These are phyloP conservation scores for Cyberlindnera sargentensis DNA, from an alignment of 805 yeast species.

Conservation along the genomic window DNA sequence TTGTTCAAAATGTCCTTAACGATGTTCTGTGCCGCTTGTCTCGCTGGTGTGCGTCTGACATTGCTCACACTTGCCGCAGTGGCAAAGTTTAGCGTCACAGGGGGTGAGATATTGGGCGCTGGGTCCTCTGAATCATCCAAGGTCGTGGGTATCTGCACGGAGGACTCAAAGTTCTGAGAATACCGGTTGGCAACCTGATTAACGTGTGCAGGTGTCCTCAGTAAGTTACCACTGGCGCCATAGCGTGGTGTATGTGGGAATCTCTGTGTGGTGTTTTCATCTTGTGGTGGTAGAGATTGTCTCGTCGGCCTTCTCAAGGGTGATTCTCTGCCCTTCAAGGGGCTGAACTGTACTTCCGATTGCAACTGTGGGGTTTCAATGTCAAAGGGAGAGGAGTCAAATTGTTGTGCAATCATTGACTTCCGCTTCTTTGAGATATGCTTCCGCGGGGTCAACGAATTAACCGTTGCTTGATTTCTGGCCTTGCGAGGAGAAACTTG, in stretches of 20 bases:
- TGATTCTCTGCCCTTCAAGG: slow-evolving; percentile 8
- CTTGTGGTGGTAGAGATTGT: slow-evolving; percentile 1
- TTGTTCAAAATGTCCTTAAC: slow-evolving; percentile 19
- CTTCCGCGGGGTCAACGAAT: slow-evolving; percentile 18
- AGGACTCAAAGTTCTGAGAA: slow-evolving; percentile 7
- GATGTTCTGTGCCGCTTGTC: slow-evolving; percentile 20
- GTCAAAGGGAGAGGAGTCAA: slow-evolving; percentile 25
- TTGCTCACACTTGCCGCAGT: slow-evolving; percentile 1
- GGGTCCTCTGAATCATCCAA: slow-evolving; percentile 21
- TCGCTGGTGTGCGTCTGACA: slow-evolving; percentile 14
- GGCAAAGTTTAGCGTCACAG: slow-evolving; percentile 20
- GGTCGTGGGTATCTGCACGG: neutral
- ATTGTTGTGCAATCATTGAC: slow-evolving; percentile 19
- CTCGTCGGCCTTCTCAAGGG: slow-evolving; percentile 9
- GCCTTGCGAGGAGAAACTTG: slow-evolving; percentile 21
- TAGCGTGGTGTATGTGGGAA: slow-evolving; percentile 44
- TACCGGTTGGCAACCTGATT: slow-evolving; percentile 12
- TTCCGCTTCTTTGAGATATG: slow-evolving; percentile 18
- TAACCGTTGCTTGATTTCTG: slow-evolving; percentile 12
- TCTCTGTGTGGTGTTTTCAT: slow-evolving; percentile 25
- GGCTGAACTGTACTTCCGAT: slow-evolving; percentile 22
- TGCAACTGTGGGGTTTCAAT: slow-evolving; percentile 21
- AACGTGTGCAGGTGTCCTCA: slow-evolving; percentile 23
- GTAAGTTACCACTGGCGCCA: slow-evolving; percentile 31
- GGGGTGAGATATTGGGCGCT: slow-evolving; percentile 18